Conservation (phyloP, 192 early-diverging fungal species). For the Allomyces macrogynus region DNA sequence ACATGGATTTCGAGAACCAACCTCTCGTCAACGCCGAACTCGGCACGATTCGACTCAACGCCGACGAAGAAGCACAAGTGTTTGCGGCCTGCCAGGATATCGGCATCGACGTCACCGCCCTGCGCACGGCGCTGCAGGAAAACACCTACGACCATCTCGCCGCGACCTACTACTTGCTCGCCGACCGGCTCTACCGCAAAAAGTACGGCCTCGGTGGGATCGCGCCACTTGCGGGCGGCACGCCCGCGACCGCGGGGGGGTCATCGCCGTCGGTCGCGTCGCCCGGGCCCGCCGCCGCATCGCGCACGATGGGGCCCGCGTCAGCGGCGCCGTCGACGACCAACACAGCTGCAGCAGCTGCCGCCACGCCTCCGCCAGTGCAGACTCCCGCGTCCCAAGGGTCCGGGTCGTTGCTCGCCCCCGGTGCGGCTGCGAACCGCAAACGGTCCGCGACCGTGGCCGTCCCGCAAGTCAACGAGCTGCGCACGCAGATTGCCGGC, state of each 20-base stretch:
- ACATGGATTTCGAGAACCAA: conserved; percentile 37
- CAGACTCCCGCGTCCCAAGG: no score
- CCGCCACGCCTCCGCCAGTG: no score
- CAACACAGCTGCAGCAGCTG: no score
- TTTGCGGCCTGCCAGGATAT: not conserved
- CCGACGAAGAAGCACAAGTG: not conserved
- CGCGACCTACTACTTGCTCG: not conserved
- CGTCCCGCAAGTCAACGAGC: no score
- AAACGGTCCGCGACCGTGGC: not conserved
- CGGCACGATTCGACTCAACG: not conserved
- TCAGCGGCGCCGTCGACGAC: no score
- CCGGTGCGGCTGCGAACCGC: not conserved
- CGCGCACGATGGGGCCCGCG: no score
- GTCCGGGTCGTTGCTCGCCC: not conserved
- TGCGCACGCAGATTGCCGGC: no score
- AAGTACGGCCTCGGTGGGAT: not conserved
- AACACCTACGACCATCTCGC: conserved; percentile 22
- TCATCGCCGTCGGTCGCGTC: not conserved
- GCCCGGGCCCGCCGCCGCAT: not conserved
- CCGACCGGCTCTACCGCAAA: not conserved
- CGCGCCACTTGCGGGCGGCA: not conserved
- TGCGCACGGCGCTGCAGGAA: conserved; percentile 28
- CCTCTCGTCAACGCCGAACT: not conserved
- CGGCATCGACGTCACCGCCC: not conserved
- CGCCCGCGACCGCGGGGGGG: not conserved